Percentiles rank a stretch among this genome's conserved stretches.
Conservation (phyloP, 2,329 filamentous ascomycete species). For the Colletotrichum chlorophyti region DNA sequence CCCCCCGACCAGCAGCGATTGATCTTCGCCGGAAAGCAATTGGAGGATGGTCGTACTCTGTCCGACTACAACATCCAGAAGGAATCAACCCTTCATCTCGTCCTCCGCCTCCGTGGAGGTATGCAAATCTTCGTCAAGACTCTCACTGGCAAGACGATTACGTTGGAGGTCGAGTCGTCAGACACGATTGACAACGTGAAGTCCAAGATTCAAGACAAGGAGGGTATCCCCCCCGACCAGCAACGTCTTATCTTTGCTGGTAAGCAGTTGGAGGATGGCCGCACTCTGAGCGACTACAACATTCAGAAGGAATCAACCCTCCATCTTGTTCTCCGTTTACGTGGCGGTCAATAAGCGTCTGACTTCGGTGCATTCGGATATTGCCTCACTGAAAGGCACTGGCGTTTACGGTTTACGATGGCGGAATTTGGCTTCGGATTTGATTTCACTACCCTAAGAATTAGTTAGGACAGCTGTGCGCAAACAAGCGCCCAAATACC, state of each 20-base stretch:
- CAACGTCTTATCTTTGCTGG: slow-evolving; percentile 96
- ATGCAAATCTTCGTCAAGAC: slow-evolving; percentile 86
- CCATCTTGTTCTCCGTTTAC: slow-evolving; percentile 82
- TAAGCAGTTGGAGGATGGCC: slow-evolving; percentile 95
- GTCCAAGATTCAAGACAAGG: slow-evolving; percentile 97
- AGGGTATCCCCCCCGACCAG: slow-evolving; percentile 94
- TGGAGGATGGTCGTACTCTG: slow-evolving; percentile 90
- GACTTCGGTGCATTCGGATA: neutral
- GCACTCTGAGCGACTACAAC: slow-evolving; percentile 89
- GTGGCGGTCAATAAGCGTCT: slow-evolving; percentile 64
- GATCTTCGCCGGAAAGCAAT: slow-evolving; percentile 92
- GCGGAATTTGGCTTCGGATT: slow-evolving; percentile 31
- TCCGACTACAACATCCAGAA: slow-evolving; percentile 98
- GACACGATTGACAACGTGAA: slow-evolving; percentile 98
- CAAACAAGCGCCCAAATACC: slow-evolving; percentile 22
- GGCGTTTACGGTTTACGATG: slow-evolving; percentile 34
- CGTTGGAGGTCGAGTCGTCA: slow-evolving; percentile 84
- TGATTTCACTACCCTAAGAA: slow-evolving; percentile 21
- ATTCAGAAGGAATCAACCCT: slow-evolving; percentile 82
- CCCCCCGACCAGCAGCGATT: slow-evolving; percentile 93
- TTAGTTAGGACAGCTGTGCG: slow-evolving; percentile 14
- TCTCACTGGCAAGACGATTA: slow-evolving; percentile 91
- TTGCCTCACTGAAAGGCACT: neutral
- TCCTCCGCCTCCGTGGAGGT: slow-evolving; percentile 82
- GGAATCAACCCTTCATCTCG: slow-evolving; percentile 82